These are phyloP conservation scores for Colletotrichum tropicicola DNA, from an alignment of 2,329 filamentous ascomycete genomes.

Conservation along the genomic window DNA sequence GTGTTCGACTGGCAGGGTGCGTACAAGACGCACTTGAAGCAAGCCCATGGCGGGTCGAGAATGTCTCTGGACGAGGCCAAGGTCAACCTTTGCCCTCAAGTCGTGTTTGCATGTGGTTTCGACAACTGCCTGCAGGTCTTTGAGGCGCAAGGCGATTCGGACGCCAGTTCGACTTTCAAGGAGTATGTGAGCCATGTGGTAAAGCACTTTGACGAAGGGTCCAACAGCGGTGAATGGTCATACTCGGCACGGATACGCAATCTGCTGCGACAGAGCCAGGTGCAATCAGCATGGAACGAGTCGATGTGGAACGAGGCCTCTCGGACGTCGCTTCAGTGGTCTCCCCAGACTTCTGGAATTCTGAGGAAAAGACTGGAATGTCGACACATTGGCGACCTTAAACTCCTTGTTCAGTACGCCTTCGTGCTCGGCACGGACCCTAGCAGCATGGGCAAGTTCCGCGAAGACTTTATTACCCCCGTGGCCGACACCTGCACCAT, in stretches of 20 bases:
- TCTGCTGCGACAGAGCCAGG: slow-evolving; percentile 49
- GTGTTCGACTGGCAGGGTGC: slow-evolving; percentile 58
- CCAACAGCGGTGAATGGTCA: slow-evolving; percentile 50
- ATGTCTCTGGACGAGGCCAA: slow-evolving; percentile 52
- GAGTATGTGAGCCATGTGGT: slow-evolving; percentile 57
- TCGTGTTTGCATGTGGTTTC: slow-evolving; percentile 59
- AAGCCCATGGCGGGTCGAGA: slow-evolving; percentile 50
- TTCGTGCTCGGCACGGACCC: slow-evolving; percentile 47
- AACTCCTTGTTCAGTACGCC: slow-evolving; percentile 49
- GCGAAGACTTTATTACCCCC: slow-evolving; percentile 45
- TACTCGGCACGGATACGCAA: slow-evolving; percentile 56
- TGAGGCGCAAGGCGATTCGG: slow-evolving; percentile 49
- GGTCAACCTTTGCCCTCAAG: slow-evolving; percentile 53
- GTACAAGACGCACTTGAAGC: slow-evolving; percentile 57
- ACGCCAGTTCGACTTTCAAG: slow-evolving; percentile 49
- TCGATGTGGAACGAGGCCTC: slow-evolving; percentile 45
- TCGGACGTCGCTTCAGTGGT: slow-evolving; percentile 47
- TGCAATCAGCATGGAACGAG: slow-evolving; percentile 47
- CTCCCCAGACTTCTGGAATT: slow-evolving; percentile 50
- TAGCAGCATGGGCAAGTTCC: slow-evolving; percentile 37
- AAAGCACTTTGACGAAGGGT: slow-evolving; percentile 55
- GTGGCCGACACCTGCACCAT: slow-evolving; percentile 45
- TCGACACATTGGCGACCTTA: slow-evolving; percentile 50
- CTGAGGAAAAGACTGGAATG: slow-evolving; percentile 55
- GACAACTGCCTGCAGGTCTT: slow-evolving; percentile 53